Conservation (phyloP, 177 flowering plant genomes). For the Viscum album region DNA sequence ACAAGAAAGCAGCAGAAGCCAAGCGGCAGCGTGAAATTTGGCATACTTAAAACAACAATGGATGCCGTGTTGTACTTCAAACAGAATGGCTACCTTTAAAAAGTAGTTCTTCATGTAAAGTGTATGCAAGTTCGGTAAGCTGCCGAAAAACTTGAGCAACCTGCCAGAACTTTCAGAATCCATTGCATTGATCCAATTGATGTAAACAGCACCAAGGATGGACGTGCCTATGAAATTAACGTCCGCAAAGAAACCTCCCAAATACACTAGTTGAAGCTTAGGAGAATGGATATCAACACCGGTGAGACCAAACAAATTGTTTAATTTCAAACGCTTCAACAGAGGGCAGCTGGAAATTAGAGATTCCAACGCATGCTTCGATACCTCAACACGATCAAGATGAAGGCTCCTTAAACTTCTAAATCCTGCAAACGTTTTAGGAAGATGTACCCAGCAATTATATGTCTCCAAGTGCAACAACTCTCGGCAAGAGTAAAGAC, state of each 20-base stretch:
- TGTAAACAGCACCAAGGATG: constrained; percentile 25
- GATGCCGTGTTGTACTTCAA: not conserved
- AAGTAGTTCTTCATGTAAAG: constrained; percentile 46
- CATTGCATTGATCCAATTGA: constrained; percentile 27
- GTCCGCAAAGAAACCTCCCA: constrained; percentile 42
- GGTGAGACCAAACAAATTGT: constrained; percentile 43
- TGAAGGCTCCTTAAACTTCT: constrained; percentile 39
- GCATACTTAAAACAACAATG: not conserved
- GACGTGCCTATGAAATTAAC: constrained; percentile 26
- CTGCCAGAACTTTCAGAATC: constrained; percentile 21
- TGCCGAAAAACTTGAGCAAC: constrained; percentile 32
- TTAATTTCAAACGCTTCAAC: constrained; percentile 43
- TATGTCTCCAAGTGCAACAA: constrained; percentile 38
- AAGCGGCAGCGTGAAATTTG: not conserved
- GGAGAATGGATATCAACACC: constrained; percentile 40
- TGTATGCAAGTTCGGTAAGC: constrained; percentile 37
- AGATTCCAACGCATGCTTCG: constrained; percentile 28
- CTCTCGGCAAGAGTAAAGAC: constrained; percentile 29
- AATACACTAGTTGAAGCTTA: constrained; percentile 36
- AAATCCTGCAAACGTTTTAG: constrained; percentile 34
- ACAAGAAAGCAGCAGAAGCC: constrained; percentile 1
- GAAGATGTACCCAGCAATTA: constrained; percentile 40
- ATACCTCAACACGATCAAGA: constrained; percentile 34
- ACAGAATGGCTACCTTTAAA: constrained; percentile 27
- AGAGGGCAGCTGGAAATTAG: constrained; percentile 35